These are phyloP conservation scores for Gyromitra esculenta DNA, from an alignment of 2,329 filamentous ascomycete species.

Conservation along the genomic window DNA sequence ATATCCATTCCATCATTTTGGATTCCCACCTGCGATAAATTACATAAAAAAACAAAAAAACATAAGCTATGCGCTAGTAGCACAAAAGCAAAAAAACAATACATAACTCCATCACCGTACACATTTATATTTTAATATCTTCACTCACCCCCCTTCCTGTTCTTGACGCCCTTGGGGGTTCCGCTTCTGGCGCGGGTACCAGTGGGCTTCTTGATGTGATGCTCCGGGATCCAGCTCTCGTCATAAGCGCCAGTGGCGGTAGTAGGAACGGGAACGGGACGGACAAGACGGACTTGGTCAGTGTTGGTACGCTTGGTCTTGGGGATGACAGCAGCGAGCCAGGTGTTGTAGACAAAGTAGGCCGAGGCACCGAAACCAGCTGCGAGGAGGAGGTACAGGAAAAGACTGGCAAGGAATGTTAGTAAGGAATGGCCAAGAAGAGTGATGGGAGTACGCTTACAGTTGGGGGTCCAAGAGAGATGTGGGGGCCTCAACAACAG, in stretches of 20 bases:
- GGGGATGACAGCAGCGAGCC: conserved; percentile 95
- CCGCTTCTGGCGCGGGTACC: conserved; percentile 70
- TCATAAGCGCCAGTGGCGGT: conserved; percentile 76
- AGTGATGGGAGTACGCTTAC: conserved; percentile 66
- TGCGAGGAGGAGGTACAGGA: conserved; percentile 92
- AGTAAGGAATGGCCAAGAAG: conserved; percentile 19
- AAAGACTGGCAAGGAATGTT: conserved; percentile 72
- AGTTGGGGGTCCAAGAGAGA: conserved; percentile 96
- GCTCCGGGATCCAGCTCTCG: conserved; percentile 90
- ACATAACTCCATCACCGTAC: conserved; percentile 26
- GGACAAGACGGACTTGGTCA: conserved; percentile 58
- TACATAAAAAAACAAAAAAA: conserved; percentile 31
- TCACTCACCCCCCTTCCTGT: conserved; percentile 29
- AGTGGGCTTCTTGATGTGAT: conserved; percentile 86
- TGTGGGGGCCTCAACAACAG: conserved; percentile 87
- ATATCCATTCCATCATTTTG: conserved; percentile 24
- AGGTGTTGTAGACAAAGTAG: conserved; percentile 98
- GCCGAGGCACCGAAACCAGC: conserved; percentile 79
- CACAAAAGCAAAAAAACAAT: conserved; percentile 27
- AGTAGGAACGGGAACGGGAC: conserved; percentile 71
- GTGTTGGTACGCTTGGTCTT: conserved; percentile 79
- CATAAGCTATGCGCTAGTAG: conserved; percentile 17
- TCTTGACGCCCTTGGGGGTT: conserved; percentile 70
- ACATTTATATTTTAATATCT: not conserved
- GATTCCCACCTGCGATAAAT: conserved; percentile 26